Base-by-base conservation (phyloP, 768 basidiomycete species). In the Boletus eberwhitei region DNA sequence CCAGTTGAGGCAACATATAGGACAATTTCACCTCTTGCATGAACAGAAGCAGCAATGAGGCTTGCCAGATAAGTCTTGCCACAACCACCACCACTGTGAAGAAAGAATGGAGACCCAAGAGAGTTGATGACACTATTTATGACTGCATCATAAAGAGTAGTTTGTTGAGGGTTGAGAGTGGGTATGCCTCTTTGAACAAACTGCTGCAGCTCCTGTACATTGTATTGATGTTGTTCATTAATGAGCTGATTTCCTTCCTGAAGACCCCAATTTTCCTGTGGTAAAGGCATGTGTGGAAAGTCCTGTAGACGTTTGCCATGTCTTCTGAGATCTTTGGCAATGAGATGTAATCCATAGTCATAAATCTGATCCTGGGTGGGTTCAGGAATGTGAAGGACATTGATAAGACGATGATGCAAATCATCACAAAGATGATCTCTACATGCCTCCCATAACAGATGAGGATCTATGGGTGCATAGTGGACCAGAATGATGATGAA, bases 401-500 rank as follows among this genome's bases (percentile, higher is more conserved):
- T 2, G 1, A 35, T 35, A 7, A 35, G 14, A 7, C 14, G 2
- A 17, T 52, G 35, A 0, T 31, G 24, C 1, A 60, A 5, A 32
- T 60, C 52, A 59, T 59, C 55, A 59, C 55, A 57, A 0, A 51
- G 40, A 45, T 52, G 3, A 6, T 55, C 9, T 17, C 34, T 54
- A 1, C 21, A 24, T 22, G 34, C 53, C 0, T 55, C 9, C 47
- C 58, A 57, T 1, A 56, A 8, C 0, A 1, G 1, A 19, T 37
- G 6, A 42, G 81, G 76, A 21, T 65, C 34, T 8, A 70, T 21
- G 12, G 73, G 75, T 38, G 0, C 8, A 29, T 9, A 29, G 8
- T 29, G 29, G 8, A 29, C 29, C 29, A 29, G 29, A 29, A 29
- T 29, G 8, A 9, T 29, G 8, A 29, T 29, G 8, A 29, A 29